Evolutionary conservation across 2,329 filamentous ascomycete species (phyloP).

Genomic region (Didymella glomerata): DNA sequence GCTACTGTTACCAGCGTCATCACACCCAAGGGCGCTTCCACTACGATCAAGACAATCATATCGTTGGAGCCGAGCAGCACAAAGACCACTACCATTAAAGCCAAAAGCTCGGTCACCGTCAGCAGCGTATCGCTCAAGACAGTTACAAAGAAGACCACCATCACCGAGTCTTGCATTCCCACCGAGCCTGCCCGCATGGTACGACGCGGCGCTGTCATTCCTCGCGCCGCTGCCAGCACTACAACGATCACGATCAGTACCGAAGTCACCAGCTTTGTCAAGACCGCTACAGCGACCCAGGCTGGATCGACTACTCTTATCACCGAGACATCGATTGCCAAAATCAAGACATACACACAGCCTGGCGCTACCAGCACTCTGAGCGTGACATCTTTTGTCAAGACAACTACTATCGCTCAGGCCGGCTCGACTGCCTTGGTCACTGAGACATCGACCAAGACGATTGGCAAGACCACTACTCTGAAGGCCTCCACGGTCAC

Average conservation of each 20-base stretch:
- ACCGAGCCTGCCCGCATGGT: slow-evolving; percentile 28
- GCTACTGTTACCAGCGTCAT: slow-evolving; percentile 27
- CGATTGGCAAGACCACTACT: slow-evolving; percentile 31
- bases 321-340: slow-evolving; percentile 24
- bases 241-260: slow-evolving; percentile 38
- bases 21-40: slow-evolving; percentile 24
- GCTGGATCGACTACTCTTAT: slow-evolving; percentile 26
- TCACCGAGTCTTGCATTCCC: slow-evolving; percentile 38
- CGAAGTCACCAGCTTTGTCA: slow-evolving; percentile 37
- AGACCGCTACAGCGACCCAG: slow-evolving; percentile 23
- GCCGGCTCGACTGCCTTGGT: slow-evolving; percentile 31
- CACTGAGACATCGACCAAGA: slow-evolving; percentile 27
- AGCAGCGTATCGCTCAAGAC: slow-evolving; percentile 35
- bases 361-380: slow-evolving; percentile 28
- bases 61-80: slow-evolving; percentile 28
- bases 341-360: slow-evolving; percentile 23
- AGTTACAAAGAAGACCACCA: slow-evolving; percentile 42
- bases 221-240: slow-evolving; percentile 23
- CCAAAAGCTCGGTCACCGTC: slow-evolving; percentile 30
- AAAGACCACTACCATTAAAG: slow-evolving; percentile 36
- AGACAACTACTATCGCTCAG: slow-evolving; percentile 35
- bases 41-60: slow-evolving; percentile 24
- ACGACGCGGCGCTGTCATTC: slow-evolving; percentile 28
- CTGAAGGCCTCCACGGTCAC: slow-evolving; percentile 30
- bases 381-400: slow-evolving; percentile 32